Evolutionary conservation across 495 filamentous ascomycete genomes (phyloP).

Genomic region (Aspergillus asperescens): DNA sequence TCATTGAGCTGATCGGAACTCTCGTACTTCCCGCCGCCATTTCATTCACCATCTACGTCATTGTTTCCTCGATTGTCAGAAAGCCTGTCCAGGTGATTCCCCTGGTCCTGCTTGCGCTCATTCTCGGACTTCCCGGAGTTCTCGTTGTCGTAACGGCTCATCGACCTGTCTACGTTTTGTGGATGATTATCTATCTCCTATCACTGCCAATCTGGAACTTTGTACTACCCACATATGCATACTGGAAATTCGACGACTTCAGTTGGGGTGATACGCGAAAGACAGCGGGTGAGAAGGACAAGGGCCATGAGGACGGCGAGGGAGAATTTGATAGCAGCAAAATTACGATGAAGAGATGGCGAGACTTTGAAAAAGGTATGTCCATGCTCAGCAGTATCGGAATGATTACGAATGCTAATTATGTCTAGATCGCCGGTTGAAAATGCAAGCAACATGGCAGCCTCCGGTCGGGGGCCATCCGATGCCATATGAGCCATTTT

Average conservation of each 20-base stretch:
- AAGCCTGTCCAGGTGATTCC: slow-evolving; percentile 89
- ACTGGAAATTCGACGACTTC: slow-evolving; percentile 99
- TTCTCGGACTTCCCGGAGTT: slow-evolving; percentile 88
- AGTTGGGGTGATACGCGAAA: slow-evolving; percentile 98
- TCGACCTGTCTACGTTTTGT: slow-evolving; percentile 84
- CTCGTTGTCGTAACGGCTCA: slow-evolving; percentile 96
- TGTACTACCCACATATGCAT: slow-evolving; percentile 87
- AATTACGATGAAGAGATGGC: slow-evolving; percentile 98
- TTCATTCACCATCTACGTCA: slow-evolving; percentile 92
- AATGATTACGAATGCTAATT: background rate
- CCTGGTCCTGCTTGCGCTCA: slow-evolving; percentile 81
- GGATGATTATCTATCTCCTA: slow-evolving; percentile 94
- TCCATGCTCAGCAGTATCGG: background rate
- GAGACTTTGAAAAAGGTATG: slow-evolving; percentile 84
- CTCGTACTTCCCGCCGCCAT: slow-evolving; percentile 94
- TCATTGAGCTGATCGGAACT: slow-evolving; percentile 92
- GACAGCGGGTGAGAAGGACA: slow-evolving; percentile 87
- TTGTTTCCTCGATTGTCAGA: slow-evolving; percentile 78
- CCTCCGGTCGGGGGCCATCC: slow-evolving; percentile 13
- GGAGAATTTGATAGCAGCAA: slow-evolving; percentile 96
- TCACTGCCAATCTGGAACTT: slow-evolving; percentile 99
- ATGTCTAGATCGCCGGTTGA: slow-evolving; percentile 22
- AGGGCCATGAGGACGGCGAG: slow-evolving; percentile 76
- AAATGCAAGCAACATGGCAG: slow-evolving; percentile 20
- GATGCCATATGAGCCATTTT: slow-evolving; percentile 17